A percentile compares a stretch with the other conserved stretches of the same genome.
These are phyloP conservation scores for Ceratocystis papillata DNA, from an alignment of 2,329 filamentous ascomycete species.

Conservation along the genomic window DNA sequence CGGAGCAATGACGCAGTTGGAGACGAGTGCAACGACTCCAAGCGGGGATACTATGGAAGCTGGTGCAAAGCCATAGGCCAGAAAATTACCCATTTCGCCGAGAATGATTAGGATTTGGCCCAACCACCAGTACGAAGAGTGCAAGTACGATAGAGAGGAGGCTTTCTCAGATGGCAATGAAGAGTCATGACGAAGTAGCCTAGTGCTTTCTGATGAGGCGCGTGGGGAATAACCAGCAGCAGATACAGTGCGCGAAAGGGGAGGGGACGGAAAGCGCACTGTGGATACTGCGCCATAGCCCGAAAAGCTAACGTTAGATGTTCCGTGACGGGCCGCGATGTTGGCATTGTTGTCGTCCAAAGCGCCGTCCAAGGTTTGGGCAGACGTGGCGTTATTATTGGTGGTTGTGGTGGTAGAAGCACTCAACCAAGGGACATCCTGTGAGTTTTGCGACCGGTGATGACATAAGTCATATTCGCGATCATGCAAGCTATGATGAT, in stretches of 20 bases:
- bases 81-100: conserved; percentile 89
- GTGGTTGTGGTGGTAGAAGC: neutral
- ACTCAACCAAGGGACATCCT: neutral
- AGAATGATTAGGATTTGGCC: conserved; percentile 87
- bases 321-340: neutral
- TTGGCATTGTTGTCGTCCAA: neutral
- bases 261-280: neutral
- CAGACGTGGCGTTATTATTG: neutral
- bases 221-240: conserved; percentile 6
- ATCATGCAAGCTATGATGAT: neutral
- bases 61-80: conserved; percentile 94
- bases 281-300: conserved; percentile 21
- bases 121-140: conserved; percentile 91
- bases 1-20: conserved; percentile 93
- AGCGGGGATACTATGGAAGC: conserved; percentile 94
- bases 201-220: conserved; percentile 7
- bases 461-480: neutral
- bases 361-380: too few relatives aligned
- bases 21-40: conserved; percentile 91
- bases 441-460: neutral
- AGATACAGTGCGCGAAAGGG: conserved; percentile 7
- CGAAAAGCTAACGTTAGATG: conserved; percentile 1
- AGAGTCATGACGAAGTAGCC: conserved; percentile 23
- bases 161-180: conserved; percentile 27
- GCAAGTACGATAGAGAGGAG: conserved; percentile 61